A percentile compares a stretch with the other conserved stretches of the same genome.
Conservation (phyloP, 345 rosid species). For the Reutealis trisperma region DNA sequence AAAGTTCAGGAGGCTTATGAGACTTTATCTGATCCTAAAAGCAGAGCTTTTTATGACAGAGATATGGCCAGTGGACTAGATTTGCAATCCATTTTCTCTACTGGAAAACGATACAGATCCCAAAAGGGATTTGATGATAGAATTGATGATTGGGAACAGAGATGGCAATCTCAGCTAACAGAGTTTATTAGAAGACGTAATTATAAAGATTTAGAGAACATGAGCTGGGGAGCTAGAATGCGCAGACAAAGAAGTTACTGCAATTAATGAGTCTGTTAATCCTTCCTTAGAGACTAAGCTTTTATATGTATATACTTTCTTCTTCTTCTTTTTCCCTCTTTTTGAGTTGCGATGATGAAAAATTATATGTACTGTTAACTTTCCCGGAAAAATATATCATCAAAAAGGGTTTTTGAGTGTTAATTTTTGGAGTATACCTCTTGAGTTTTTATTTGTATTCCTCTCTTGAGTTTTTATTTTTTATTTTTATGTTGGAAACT, state of each 20-base stretch:
- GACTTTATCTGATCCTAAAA: slow-evolving; percentile 34
- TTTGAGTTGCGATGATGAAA: no score
- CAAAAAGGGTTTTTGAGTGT: no score
- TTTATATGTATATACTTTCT: not conserved
- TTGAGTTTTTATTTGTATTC: no score
- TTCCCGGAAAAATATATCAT: no score
- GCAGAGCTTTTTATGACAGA: slow-evolving; percentile 27
- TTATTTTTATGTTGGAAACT: no score
- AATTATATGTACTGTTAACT: no score
- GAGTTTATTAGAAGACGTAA: slow-evolving; percentile 69
- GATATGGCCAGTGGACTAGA: slow-evolving; percentile 19
- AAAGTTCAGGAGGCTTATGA: slow-evolving; percentile 39
- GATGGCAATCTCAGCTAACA: slow-evolving; percentile 59
- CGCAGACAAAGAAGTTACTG: slow-evolving; percentile 40
- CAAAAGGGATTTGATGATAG: slow-evolving; percentile 6
- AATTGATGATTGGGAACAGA: slow-evolving; percentile 20
- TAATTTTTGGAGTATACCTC: no score
- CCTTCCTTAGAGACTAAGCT: not conserved
- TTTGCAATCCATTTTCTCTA: slow-evolving; percentile 17
- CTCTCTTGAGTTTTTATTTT: no score
- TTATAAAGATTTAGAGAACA: slow-evolving; percentile 12
- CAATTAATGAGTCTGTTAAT: not conserved
- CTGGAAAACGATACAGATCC: slow-evolving; percentile 9
- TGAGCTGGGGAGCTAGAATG: slow-evolving; percentile 91
- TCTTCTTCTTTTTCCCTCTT: no score